Evolutionary conservation across 306 rosid species (phyloP).

Genomic region (Dalbergia oliveri): DNA sequence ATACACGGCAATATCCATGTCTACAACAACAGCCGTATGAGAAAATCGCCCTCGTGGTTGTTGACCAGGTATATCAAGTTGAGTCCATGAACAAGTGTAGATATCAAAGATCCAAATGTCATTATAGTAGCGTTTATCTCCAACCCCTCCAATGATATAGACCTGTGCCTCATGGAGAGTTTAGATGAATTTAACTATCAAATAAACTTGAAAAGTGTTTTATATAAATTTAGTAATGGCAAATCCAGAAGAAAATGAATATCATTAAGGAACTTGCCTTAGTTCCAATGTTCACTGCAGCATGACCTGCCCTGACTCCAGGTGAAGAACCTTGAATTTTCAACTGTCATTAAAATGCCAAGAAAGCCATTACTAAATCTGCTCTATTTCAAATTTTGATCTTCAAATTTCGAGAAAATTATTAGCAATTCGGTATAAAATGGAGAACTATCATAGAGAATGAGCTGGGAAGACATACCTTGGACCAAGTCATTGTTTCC

Average conservation of each 20-base stretch:
- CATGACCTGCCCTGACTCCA: constrained; percentile 83
- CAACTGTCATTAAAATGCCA: constrained; percentile 59
- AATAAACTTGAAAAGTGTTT: constrained; percentile 1
- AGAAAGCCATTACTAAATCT: constrained; percentile 8
- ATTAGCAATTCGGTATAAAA: not conserved
- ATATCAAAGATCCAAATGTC: constrained; percentile 85
- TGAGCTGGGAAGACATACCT: constrained; percentile 51
- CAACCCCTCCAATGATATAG: constrained; percentile 84
- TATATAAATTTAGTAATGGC: not conserved
- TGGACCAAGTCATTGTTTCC: constrained; percentile 77
- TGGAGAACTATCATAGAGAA: not conserved
- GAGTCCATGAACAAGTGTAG: constrained; percentile 73
- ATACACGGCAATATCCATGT: constrained; percentile 65
- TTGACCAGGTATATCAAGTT: constrained; percentile 67
- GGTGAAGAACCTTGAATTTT: constrained; percentile 80
- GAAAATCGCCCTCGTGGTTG: constrained; percentile 85
- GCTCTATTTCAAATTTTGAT: not conserved
- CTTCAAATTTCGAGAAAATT: not conserved
- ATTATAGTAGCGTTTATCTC: constrained; percentile 77
- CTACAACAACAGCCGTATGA: constrained; percentile 81
- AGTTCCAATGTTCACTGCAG: constrained; percentile 75
- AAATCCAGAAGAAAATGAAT: constrained; percentile 5
- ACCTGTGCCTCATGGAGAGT: constrained; percentile 55
- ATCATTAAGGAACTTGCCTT: constrained; percentile 59
- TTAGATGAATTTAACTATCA: not conserved